Base-by-base conservation (phyloP, 2,329 filamentous ascomycete genomes). In the Cladophialophora yegresii region DNA sequence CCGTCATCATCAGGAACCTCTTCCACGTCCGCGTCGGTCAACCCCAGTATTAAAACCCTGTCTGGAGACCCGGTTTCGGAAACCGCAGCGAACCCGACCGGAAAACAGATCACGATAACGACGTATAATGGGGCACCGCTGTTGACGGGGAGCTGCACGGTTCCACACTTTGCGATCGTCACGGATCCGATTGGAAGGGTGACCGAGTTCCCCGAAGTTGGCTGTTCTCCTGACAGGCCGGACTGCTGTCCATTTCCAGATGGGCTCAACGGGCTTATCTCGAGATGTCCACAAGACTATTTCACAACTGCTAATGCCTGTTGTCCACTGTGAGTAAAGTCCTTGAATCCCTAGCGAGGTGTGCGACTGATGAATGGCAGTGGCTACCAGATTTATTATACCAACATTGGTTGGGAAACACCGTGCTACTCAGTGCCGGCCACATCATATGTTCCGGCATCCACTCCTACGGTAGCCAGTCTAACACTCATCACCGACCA, bases 351-450 rank as follows among this genome's bases (percentile, higher is more conserved):
- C 4, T 10, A 10, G 6, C 20, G 16, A 60, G 28, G 12, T 4
- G 22, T 30, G 20, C 28, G 26, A 33, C 67, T 71, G 57, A 71
- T 45, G 32, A 45, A 12, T 2, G 7, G 20, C 32, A 72, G 71
- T 33, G 71, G 71, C 16, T 72, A 65, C 47, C 70, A 71, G 53
- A 61, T 72, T 28, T 72, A 71, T 49, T 71, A 67, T 49, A 70
- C 64, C 8, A 66, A 56, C 12, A 59, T 72, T 36, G 71, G 71
- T 12, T 64, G 47, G 8, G 54, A 69, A 50, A 72, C 71, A 5
- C 71, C 71, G 9, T 72, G 71, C 53, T 72, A 70, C 58, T 71
- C 69, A 7, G 53, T 55, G 8, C 66, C 64, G 13, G 55, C 59
- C 10, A 65, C 64, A 30, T 67, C 63, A 36, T 61, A 63, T 28